Conservation (phyloP, 805 yeast genomes). For the Yarrowia sp. region DNA sequence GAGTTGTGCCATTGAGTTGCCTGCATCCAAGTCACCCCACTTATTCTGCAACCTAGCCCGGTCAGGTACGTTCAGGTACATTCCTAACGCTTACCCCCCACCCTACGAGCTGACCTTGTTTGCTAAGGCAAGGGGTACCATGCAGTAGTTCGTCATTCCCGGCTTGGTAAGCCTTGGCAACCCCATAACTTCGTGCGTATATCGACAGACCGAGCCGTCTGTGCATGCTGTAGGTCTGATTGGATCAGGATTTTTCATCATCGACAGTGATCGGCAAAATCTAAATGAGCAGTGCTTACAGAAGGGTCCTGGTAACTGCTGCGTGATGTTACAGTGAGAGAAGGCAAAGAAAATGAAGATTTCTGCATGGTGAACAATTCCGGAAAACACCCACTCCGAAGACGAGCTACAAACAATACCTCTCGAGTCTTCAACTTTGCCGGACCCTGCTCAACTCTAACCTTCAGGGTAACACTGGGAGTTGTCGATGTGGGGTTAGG, state of each 20-base stretch:
- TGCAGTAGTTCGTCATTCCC: too few species aligned
- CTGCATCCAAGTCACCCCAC: not conserved
- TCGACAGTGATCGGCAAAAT: not conserved
- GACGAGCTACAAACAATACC: not conserved
- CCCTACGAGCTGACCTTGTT: not conserved
- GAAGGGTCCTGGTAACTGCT: not conserved
- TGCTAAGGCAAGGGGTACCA: too few species aligned
- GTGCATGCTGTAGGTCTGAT: not conserved
- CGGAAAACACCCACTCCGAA: not conserved
- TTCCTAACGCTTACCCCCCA: not conserved
- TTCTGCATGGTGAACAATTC: not conserved
- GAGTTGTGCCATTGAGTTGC: not conserved
- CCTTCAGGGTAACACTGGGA: not conserved
- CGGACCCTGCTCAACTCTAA: slow-evolving; percentile 4
- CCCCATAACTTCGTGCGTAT: too few species aligned
- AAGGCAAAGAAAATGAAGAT: too few species aligned
- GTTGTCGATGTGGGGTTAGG: not conserved
- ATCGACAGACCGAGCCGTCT: not conserved
- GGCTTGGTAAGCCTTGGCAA: too few species aligned
- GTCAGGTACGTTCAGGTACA: not conserved
- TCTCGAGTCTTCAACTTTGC: not conserved
- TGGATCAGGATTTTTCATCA: not conserved
- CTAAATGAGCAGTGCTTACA: not conserved
- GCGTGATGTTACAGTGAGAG: too few species aligned
- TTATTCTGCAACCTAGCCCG: not conserved